A percentile compares a stretch with the other conserved stretches of the same genome.
Evolutionary conservation across 2,329 filamentous ascomycete genomes (phyloP).

Genomic region (Juglanconis juglandina): DNA sequence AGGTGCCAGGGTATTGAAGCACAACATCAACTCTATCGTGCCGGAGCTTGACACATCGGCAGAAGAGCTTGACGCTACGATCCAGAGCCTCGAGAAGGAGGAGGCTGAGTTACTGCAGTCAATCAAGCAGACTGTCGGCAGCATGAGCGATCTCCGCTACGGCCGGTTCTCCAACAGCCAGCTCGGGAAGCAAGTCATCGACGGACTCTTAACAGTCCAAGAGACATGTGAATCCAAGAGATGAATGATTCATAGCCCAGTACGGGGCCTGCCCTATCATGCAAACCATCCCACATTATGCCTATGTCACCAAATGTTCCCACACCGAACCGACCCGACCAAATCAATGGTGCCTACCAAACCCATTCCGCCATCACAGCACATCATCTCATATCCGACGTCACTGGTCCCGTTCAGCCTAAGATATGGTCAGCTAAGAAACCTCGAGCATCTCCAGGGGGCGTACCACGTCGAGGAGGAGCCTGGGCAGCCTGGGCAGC

Average conservation of each 20-base stretch:
- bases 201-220: conserved; percentile 62
- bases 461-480: conserved; percentile 22
- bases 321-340: conserved; percentile 1
- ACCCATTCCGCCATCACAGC: conserved; percentile 5
- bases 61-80: conserved; percentile 63
- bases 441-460: conserved; percentile 24
- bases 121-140: conserved; percentile 64
- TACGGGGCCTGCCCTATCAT: not conserved
- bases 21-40: conserved; percentile 63
- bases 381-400: conserved; percentile 3
- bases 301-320: conserved; percentile 1
- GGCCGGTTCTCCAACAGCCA: conserved; percentile 67
- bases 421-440: conserved; percentile 18
- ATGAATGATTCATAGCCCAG: conserved; percentile 23
- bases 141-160: conserved; percentile 78
- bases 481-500: conserved; percentile 19
- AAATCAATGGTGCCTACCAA: conserved; percentile 3
- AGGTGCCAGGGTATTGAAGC: conserved; percentile 46
- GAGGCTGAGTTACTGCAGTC: conserved; percentile 56
- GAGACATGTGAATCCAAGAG: conserved; percentile 55
- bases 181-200: conserved; percentile 63
- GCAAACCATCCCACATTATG: conserved; percentile 1
- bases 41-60: conserved; percentile 67
- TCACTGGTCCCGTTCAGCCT: not conserved
- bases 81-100: conserved; percentile 63